Conservation (phyloP, 108 stramenopile genomes). For the Discostella pseudostelligera region DNA sequence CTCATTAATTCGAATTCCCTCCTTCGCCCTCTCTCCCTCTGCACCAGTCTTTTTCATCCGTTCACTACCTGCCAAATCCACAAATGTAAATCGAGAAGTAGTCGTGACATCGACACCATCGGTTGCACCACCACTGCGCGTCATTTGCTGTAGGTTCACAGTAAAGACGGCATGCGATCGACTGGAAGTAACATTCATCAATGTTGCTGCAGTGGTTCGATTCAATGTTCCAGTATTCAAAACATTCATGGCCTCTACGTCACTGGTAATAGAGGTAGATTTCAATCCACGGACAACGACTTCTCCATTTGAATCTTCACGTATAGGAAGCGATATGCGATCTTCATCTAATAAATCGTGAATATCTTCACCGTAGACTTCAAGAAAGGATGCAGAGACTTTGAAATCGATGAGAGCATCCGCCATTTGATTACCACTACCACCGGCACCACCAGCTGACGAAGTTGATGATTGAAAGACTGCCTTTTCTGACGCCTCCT, state of each 20-base stretch:
- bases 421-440: background rate
- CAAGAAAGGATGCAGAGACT: conserved; percentile 84
- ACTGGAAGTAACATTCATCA: conserved; percentile 89
- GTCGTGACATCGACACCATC: conserved; percentile 61
- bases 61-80: conserved; percentile 89
- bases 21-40: conserved; percentile 74
- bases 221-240: conserved; percentile 88
- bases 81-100: conserved; percentile 78
- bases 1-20: conserved; percentile 95
- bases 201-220: conserved; percentile 88
- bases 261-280: conserved; percentile 44
- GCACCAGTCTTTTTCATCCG: conserved; percentile 94
- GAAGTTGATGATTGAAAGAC: too few species aligned
- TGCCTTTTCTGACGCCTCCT: conserved; percentile 37
- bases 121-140: conserved; percentile 39
- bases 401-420: conserved; percentile 49
- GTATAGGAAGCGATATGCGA: conserved; percentile 67
- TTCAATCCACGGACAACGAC: conserved; percentile 62
- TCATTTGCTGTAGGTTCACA: conserved; percentile 59
- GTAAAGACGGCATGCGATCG: conserved; percentile 84
- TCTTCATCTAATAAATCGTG: conserved; percentile 77
- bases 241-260: conserved; percentile 63
- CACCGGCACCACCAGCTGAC: background rate
- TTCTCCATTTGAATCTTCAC: conserved; percentile 75
- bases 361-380: conserved; percentile 94